Conservation (phyloP, 78 protist genomes). For the slime mould (Dictyostelium discoideum) region dicty_2.7 NC_007088.5:3532501-3533000, state of each 20-base stretch:
- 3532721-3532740: conserved; percentile 2
- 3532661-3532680: background rate
- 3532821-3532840: background rate
- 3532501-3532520: background rate
- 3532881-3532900: background rate
- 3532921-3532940: too few species aligned
- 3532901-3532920: background rate
- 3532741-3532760: background rate
- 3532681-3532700: background rate
- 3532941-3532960: background rate
- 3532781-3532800: background rate
- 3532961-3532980: too few species aligned
- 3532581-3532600: too few species aligned
- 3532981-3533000: too few species aligned
- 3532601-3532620: too few species aligned
- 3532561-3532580: background rate
- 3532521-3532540: background rate
- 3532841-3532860: background rate
- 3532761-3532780: background rate
- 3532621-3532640: too few species aligned
- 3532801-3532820: background rate
- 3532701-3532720: background rate
- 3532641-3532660: too few species aligned
- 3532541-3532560: background rate
- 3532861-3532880: background rate